Conservation (phyloP, 352 stramenopile genomes). For the Pythium guiyangense region DNA sequence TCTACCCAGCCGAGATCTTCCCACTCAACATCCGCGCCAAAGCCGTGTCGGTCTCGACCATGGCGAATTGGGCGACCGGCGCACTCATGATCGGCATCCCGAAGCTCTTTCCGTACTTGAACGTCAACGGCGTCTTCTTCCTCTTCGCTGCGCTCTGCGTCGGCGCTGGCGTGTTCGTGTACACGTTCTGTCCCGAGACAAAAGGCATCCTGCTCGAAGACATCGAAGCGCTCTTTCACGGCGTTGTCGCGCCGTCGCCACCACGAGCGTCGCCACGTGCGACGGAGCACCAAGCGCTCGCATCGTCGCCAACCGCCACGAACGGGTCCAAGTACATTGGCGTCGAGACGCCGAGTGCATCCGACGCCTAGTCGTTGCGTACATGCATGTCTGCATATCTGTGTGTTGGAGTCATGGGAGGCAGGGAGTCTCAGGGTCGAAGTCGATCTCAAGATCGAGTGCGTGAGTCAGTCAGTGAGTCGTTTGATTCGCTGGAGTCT, state of each 20-base stretch:
- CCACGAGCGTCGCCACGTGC: constrained; percentile 25
- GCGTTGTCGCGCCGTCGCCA: constrained; percentile 27
- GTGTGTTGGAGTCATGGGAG: no score
- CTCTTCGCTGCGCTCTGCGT: constrained; percentile 35
- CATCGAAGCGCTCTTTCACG: constrained; percentile 34
- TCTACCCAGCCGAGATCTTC: constrained; percentile 67
- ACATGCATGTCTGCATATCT: background rate
- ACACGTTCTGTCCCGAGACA: constrained; percentile 35
- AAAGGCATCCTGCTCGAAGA: constrained; percentile 28
- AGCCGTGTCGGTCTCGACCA: constrained; percentile 39
- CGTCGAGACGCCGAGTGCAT: constrained; percentile 8
- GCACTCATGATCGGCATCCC: constrained; percentile 31
- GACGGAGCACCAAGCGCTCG: background rate
- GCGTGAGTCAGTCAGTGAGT: background rate
- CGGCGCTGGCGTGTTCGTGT: constrained; percentile 36
- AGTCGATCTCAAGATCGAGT: background rate
- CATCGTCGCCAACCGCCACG: background rate
- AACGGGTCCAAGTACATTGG: constrained; percentile 8
- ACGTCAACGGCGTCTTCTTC: constrained; percentile 41
- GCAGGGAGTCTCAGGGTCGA: no score
- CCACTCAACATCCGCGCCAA: constrained; percentile 41
- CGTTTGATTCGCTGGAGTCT: background rate
- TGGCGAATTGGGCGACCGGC: constrained; percentile 33
- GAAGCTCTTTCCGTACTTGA: constrained; percentile 45
- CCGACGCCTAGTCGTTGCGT: no score